Conservation (phyloP, 1,284 basidiomycete genomes). For the Nidula niveotomentosa region DNA sequence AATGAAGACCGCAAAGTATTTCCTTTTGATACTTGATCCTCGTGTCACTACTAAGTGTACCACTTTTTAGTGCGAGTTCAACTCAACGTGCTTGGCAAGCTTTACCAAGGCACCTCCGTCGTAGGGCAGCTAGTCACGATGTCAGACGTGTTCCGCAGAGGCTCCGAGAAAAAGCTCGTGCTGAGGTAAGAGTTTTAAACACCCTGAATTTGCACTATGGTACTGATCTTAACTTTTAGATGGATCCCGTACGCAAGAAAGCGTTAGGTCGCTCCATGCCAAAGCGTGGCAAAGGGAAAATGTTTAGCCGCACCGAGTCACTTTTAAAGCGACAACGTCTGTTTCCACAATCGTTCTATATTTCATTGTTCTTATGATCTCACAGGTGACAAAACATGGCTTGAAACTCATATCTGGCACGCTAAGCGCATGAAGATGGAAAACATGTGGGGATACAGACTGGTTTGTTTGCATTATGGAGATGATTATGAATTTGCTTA, state of each 20-base stretch:
- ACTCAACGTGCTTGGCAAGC: conserved; percentile 89
- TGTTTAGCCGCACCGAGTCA: conserved; percentile 46
- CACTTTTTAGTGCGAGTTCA: conserved; percentile 46
- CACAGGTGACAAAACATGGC: conserved; percentile 81
- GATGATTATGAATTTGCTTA: neutral
- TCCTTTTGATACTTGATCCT: neutral
- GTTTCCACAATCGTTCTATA: conserved; percentile 14
- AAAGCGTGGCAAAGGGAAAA: conserved; percentile 58
- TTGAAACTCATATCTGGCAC: conserved; percentile 94
- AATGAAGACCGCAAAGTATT: conserved; percentile 77
- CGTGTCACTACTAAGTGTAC: conserved; percentile 4
- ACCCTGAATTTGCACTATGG: conserved; percentile 3
- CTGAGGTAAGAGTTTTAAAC: conserved; percentile 58
- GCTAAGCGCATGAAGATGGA: conserved; percentile 94
- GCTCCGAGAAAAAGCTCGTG: conserved; percentile 74
- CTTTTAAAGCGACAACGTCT: conserved; percentile 69
- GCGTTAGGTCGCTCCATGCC: conserved; percentile 45
- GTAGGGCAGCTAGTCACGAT: conserved; percentile 92
- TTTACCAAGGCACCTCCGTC: conserved; percentile 83
- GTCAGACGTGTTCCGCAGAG: conserved; percentile 84
- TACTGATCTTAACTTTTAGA: conserved; percentile 44
- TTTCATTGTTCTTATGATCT: conserved; percentile 3
- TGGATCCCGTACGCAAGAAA: conserved; percentile 73
- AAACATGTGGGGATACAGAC: conserved; percentile 85
- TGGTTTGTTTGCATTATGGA: conserved; percentile 45